Evolutionary conservation across 1,284 basidiomycete genomes (phyloP), one percentile per base, ranked within the genome.

Genomic region (Cryptococcus depauperatus): DNA sequence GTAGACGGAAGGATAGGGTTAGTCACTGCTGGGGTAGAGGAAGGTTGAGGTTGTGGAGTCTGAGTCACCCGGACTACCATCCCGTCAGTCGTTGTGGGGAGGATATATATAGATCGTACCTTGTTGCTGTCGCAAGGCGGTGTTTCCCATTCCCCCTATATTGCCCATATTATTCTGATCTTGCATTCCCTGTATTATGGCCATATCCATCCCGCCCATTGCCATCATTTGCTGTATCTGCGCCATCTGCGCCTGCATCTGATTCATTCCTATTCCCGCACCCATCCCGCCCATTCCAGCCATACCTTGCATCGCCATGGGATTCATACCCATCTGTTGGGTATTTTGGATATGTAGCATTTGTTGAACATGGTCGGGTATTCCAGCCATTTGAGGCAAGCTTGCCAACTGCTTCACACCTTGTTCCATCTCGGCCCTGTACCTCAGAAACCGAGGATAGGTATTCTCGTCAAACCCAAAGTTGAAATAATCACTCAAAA

Each of bases 401-500:
- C 33, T 21, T 25, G 23, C 70, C 44, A 71, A 57, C 9, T 62
- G 62, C 21, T 64, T 54, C 3, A 66, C 50, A 1, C 70, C 82
- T 43, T 78, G 79, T 5, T 86, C 84, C 55, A 93, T 74, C 48
- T 87, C 84, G 33, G 84, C 76, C 60, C 91, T 78, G 58, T 87
- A 82, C 64, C 85, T 83, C 59, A 87, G 85, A 68, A 92, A 99
- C 37, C 83, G 81, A 57, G 87, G 85, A 88, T 91, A 99, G 16
- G 84, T 85, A 11, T 89, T 78, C 71, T 99, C 95, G 68, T 98
- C 93, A 65, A 98, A 98, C 0, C 95, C 95, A 60, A 96, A 98
- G 72, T 99, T 98, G 74, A 98, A 99, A 84, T 89, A 99, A 73
- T 97, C 93, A 57, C 85, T 86, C 46, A 97, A 76, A 72, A 97